These are phyloP conservation scores for Candida dubliniensis DNA, from an alignment of 1,139 yeast species.

Conservation along the genomic window DNA sequence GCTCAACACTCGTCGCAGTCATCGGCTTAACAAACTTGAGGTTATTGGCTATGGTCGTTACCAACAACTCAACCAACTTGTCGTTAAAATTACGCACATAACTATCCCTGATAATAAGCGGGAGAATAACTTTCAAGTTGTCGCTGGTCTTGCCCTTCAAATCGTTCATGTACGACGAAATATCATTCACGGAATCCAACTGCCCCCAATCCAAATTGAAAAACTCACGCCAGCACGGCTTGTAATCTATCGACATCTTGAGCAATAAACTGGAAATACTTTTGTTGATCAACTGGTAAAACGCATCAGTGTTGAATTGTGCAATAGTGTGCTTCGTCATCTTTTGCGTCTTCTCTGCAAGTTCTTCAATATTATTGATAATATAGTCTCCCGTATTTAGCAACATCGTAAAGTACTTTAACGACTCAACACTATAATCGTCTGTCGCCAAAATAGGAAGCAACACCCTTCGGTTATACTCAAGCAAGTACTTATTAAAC, in stretches of 20 bases:
- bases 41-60: conserved; percentile 56
- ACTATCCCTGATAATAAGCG: conserved; percentile 65
- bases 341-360: conserved; percentile 61
- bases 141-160: conserved; percentile 47
- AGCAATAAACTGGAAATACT: conserved; percentile 58
- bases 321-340: conserved; percentile 34
- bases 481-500: conserved; percentile 65
- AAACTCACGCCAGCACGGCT: conserved; percentile 83
- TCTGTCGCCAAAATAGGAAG: conserved; percentile 55
- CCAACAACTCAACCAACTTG: conserved; percentile 66
- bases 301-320: conserved; percentile 58
- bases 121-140: conserved; percentile 52
- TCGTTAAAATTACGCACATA: conserved; percentile 76
- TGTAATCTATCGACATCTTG: conserved; percentile 62
- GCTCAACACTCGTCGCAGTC: conserved; percentile 73
- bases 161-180: conserved; percentile 68
- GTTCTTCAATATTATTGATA: conserved; percentile 71
- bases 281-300: conserved; percentile 56
- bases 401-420: conserved; percentile 67
- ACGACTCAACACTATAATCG: conserved; percentile 48
- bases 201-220: conserved; percentile 75
- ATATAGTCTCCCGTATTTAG: conserved; percentile 91
- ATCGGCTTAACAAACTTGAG: conserved; percentile 66
- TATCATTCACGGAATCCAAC: conserved; percentile 62
- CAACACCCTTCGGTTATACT: conserved; percentile 63